These are phyloP conservation scores for Quercus suber DNA, from an alignment of 306 rosid genomes.

Conservation along the genomic window DNA sequence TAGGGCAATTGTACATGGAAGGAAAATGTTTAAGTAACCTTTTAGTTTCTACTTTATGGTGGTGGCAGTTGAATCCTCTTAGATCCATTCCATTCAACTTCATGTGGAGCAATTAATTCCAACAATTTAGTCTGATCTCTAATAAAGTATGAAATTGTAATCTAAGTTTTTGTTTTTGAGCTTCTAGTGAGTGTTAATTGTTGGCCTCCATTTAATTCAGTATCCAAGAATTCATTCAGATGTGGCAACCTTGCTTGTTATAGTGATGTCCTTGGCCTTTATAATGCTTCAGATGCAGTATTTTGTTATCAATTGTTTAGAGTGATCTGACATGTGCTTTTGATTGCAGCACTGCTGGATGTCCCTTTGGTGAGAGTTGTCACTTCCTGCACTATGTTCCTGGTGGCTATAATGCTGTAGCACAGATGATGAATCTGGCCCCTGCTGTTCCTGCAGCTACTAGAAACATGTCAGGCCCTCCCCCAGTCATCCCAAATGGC, in stretches of 20 bases:
- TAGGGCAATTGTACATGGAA: background rate
- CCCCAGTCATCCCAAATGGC: constrained; percentile 57
- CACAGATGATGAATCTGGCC: constrained; percentile 85
- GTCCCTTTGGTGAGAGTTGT: constrained; percentile 95
- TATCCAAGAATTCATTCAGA: background rate
- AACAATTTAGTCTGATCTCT: background rate
- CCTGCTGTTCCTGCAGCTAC: constrained; percentile 58
- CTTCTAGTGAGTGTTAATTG: background rate
- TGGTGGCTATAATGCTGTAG: constrained; percentile 89
- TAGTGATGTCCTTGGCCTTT: background rate
- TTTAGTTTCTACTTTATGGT: background rate
- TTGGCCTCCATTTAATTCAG: background rate
- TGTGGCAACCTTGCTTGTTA: background rate
- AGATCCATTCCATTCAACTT: background rate
- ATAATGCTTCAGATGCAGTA: background rate
- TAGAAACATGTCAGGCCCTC: constrained; percentile 53
- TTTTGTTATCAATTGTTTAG: background rate
- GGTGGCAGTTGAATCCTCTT: background rate
- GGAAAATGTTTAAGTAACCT: too few relatives aligned
- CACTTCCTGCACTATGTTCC: constrained; percentile 92
- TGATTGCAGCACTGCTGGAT: constrained; percentile 83
- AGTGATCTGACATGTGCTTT: constrained; percentile 34
- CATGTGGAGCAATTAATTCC: background rate
- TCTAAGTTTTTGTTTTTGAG: background rate
- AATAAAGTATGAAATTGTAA: background rate